These are phyloP conservation scores for Chytriomyces hyalinus DNA, from an alignment of 192 early-diverging fungal genomes.

Conservation along the genomic window DNA sequence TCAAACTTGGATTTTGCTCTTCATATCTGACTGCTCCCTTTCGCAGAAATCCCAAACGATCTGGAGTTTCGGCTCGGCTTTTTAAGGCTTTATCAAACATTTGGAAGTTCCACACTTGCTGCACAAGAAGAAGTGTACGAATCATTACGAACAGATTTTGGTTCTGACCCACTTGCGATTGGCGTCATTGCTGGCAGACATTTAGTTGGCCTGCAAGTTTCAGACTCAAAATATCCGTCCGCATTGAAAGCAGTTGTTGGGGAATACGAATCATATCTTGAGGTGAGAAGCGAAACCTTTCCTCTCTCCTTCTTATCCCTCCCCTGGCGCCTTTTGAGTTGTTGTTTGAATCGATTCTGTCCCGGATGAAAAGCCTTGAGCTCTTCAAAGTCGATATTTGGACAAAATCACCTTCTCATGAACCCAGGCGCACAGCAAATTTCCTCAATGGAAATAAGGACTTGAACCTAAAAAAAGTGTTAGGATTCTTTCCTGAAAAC, in stretches of 20 bases:
- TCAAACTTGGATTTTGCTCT: neutral
- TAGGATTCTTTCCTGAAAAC: neutral
- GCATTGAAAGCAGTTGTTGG: conserved; percentile 52
- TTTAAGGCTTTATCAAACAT: conserved; percentile 65
- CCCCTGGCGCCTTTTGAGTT: neutral
- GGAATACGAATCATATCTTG: conserved; percentile 56
- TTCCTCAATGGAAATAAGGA: too few species aligned
- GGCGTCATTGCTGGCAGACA: conserved; percentile 61
- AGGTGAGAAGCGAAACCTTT: conserved; percentile 14
- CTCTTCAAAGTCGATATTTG: neutral
- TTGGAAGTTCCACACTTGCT: conserved; percentile 54
- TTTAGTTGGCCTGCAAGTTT: conserved; percentile 46
- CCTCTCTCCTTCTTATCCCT: neutral
- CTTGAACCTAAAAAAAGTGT: too few species aligned
- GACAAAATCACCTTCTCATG: neutral
- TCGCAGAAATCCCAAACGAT: conserved; percentile 66
- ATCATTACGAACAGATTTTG: conserved; percentile 63
- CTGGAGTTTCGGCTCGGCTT: conserved; percentile 78
- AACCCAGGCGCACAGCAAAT: neutral
- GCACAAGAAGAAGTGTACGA: conserved; percentile 53
- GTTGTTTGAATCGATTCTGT: too few species aligned
- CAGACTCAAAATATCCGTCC: conserved; percentile 52
- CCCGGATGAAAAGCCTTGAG: neutral
- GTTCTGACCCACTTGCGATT: conserved; percentile 56
- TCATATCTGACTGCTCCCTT: neutral